A percentile compares a stretch with the other conserved stretches of the same genome.
Conservation (phyloP, 768 basidiomycete species). For the Lactarius pseudohatsudake region DNA sequence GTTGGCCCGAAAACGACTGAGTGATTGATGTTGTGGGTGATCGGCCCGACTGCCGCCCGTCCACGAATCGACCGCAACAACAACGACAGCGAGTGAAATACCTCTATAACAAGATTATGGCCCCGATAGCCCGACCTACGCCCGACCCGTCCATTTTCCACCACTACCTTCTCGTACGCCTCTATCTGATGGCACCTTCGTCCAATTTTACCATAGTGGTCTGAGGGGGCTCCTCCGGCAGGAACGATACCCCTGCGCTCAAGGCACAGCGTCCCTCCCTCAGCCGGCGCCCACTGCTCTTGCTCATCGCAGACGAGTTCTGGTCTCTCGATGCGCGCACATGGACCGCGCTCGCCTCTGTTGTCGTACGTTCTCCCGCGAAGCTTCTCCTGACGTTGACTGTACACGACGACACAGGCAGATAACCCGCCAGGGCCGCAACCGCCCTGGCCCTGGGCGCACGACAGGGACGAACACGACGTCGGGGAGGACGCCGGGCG, state of each 20-base stretch:
- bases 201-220: neutral
- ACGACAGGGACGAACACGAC: slow-evolving; percentile 53
- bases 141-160: slow-evolving; percentile 11
- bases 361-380: neutral
- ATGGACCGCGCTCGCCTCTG: slow-evolving; percentile 5
- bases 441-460: slow-evolving; percentile 39
- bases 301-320: slow-evolving; percentile 19
- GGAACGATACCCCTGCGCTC: slow-evolving; percentile 18
- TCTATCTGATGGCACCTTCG: neutral
- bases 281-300: slow-evolving; percentile 5
- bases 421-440: neutral
- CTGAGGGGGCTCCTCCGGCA: neutral
- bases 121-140: neutral
- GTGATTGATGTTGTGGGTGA: too few species aligned
- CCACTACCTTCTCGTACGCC: slow-evolving; percentile 19
- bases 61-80: too few species aligned
- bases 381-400: neutral
- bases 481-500: slow-evolving; percentile 45
- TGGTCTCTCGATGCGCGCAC: slow-evolving; percentile 20
- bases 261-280: slow-evolving; percentile 6
- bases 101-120: neutral
- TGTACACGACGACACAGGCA: neutral
- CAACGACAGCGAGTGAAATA: neutral
- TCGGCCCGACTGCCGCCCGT: too few species aligned
- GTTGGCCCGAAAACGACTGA: neutral